These are phyloP conservation scores for Fusarium subglutinans DNA, from an alignment of 2,329 filamentous ascomycete genomes.

Conservation along the genomic window DNA sequence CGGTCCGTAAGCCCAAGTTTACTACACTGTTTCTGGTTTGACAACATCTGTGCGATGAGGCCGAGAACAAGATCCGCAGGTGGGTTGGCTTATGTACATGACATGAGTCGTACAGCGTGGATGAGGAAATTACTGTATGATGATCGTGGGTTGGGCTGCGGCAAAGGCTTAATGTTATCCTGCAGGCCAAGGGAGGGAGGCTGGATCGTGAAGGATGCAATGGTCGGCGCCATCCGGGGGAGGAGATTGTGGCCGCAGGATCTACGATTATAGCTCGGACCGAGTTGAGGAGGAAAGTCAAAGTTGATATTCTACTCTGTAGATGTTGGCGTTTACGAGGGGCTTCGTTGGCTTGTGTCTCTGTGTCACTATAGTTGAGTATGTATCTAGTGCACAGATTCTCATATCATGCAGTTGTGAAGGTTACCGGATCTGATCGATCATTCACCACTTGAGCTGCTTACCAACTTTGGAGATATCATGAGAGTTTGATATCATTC, in stretches of 20 bases:
- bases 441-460: not conserved
- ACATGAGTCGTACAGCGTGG: constrained; percentile 20
- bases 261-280: constrained; percentile 28
- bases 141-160: not conserved
- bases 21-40: not conserved
- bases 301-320: not conserved
- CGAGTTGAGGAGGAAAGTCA: constrained; percentile 18
- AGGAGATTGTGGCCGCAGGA: constrained; percentile 13
- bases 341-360: not conserved
- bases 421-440: not conserved
- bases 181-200: not conserved
- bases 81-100: constrained; percentile 12
- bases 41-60: constrained; percentile 10
- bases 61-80: constrained; percentile 19
- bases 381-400: not conserved
- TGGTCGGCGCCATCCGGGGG: constrained; percentile 35
- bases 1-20: constrained; percentile 5
- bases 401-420: not conserved
- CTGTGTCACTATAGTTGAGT: not conserved
- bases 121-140: not conserved
- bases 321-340: not conserved
- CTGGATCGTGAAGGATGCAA: constrained; percentile 11
- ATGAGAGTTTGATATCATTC: not conserved
- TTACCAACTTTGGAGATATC: not conserved
- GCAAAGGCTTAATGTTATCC: constrained; percentile 9